Evolutionary conservation across 2,329 filamentous ascomycete genomes (phyloP), one percentile per base, ranked within the genome.

Genomic region (Aureobasidium melanogenum): DNA sequence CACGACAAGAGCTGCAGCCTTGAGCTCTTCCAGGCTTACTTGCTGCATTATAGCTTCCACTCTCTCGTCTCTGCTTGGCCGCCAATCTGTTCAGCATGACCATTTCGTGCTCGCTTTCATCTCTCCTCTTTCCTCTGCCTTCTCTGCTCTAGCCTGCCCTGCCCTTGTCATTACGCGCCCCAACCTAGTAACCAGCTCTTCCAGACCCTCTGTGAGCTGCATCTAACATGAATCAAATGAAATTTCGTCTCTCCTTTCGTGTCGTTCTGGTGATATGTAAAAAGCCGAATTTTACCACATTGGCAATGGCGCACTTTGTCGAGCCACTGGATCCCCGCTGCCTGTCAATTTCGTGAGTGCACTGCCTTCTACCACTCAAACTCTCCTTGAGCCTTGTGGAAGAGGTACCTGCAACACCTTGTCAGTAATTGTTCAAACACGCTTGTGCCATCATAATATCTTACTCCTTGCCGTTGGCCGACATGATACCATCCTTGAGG

Each of bases 371-470:
- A 99, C 94, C 94, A 99, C 76, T 99, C 94, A 68, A 97, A 97
- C 77, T 97, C 94, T 69, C 94, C 94, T 48, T 88, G 91, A 26
- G 92, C 94, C 77, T 97, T 97, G 80, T 96, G 91, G 78, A 99
- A 99, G 66, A 99, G 89, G 71, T 96, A 96, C 75, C 83, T 86
- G 66, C 19, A 39, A 38, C 6, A 19, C 60, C 74, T 70, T 57
- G 55, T 61, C 48, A 39, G 46, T n/a, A n/a, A n/a, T 43, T 36
- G 34, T 24, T 24, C 12, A 9, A 24, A 2, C 9, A 34, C 41
- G 15, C 26, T 2, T 44, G 26, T 15, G 60, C 15, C 6, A 43
- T 26, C 10, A 2, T 36, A 7, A 3, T 2, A 50, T 80, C 83
- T 74, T 75, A 88, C 82, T 99, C 94, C 76, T 90, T 96, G 67